Percentiles rank a stretch among this genome's conserved stretches.
phyloP scores from a whole-genome alignment of 176 grass and related monocot genomes.

The Miscanthus lutarioriparius region DNA sequence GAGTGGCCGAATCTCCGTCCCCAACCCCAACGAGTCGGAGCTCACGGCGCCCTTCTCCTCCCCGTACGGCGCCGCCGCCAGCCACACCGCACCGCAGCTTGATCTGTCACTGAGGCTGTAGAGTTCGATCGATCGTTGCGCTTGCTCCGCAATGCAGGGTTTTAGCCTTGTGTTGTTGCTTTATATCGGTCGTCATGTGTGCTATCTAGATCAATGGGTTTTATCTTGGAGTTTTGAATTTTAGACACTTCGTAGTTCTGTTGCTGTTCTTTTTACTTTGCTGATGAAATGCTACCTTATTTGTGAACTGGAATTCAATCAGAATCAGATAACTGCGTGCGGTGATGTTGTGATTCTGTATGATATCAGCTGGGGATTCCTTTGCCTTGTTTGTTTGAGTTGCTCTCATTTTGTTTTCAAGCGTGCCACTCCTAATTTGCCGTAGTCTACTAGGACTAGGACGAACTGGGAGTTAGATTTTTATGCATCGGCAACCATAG shows the following conservation, averaged over 20 bases:
- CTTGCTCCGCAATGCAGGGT: background rate
- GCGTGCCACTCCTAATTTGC: background rate
- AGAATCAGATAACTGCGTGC: background rate
- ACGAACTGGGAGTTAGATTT: no score
- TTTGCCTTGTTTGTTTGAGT: background rate
- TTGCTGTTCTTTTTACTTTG: background rate
- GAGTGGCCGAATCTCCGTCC: background rate
- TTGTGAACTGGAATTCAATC: background rate
- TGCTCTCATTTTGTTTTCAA: background rate
- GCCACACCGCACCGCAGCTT: conserved; percentile 7
- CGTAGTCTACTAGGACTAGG: no score
- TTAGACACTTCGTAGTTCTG: background rate
- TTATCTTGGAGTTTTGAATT: background rate
- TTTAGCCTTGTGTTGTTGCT: background rate
- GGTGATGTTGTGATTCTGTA: background rate
- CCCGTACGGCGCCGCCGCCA: conserved; percentile 1
- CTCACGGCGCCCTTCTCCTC: conserved; percentile 5
- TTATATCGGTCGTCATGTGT: background rate
- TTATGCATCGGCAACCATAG: no score
- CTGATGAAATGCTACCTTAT: background rate
- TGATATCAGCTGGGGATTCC: background rate
- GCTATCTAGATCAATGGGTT: background rate
- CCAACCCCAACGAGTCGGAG: conserved; percentile 11
- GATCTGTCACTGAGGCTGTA: conserved; percentile 66
- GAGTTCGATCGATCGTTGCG: background rate